These are phyloP conservation scores for Ambrosiella beaveri DNA, from an alignment of 2,329 filamentous ascomycete genomes.

Conservation along the genomic window DNA sequence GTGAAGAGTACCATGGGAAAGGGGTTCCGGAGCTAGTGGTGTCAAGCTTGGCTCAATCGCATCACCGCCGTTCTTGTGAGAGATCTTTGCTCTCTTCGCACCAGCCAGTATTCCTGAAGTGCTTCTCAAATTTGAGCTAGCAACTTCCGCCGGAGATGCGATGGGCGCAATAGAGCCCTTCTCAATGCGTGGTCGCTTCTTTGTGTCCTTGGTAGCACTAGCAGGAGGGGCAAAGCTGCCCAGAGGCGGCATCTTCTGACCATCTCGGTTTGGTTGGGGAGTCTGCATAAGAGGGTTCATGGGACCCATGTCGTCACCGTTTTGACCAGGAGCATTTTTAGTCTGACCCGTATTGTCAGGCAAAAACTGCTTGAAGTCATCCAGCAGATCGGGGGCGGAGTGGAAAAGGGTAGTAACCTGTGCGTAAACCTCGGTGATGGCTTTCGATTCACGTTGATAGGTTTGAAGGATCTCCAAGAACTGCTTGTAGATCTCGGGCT, in stretches of 20 bases:
- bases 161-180: slow-evolving; percentile 30
- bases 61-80: slow-evolving; percentile 46
- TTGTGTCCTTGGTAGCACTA: slow-evolving; percentile 75
- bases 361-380: slow-evolving; percentile 97
- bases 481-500: slow-evolving; percentile 97
- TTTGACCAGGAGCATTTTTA: slow-evolving; percentile 35
- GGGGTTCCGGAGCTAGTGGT: slow-evolving; percentile 71
- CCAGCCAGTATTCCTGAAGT: slow-evolving; percentile 7
- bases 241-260: slow-evolving; percentile 75
- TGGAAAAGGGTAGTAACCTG: slow-evolving; percentile 92
- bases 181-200: slow-evolving; percentile 59
- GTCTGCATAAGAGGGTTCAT: slow-evolving; percentile 32
- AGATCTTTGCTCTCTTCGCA: slow-evolving; percentile 54
- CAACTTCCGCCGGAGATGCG: slow-evolving; percentile 6
- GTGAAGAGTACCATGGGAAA: slow-evolving; percentile 56
- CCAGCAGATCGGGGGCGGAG: slow-evolving; percentile 78
- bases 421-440: slow-evolving; percentile 93
- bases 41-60: slow-evolving; percentile 73
- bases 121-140: slow-evolving; percentile 9
- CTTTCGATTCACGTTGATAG: slow-evolving; percentile 94
- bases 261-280: slow-evolving; percentile 37
- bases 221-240: slow-evolving; percentile 77
- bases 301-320: slow-evolving; percentile 42
- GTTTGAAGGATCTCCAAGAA: slow-evolving; percentile 97
- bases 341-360: slow-evolving; percentile 57